A percentile compares a stretch with the other conserved stretches of the same genome.
phyloP scores from a whole-genome alignment of 1,139 yeast genomes.

The Diutina mesorugosa region DNA sequence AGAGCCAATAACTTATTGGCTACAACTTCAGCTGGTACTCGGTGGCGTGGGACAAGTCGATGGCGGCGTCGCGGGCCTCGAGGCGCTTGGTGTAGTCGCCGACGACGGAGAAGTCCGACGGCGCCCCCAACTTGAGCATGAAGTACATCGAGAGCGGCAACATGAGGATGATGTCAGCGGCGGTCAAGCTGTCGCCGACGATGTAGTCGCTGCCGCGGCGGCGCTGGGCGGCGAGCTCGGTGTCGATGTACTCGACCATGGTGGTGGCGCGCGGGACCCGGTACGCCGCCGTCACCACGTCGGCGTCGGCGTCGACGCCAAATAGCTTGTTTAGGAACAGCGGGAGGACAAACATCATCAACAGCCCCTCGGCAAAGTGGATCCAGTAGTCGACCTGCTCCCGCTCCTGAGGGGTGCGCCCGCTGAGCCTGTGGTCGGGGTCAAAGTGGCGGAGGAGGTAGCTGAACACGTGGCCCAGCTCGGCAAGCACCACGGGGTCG shows the following conservation, averaged over 20 bases:
- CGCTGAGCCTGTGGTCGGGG: constrained; percentile 4
- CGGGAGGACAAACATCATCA: constrained; percentile 7
- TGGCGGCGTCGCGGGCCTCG: neutral
- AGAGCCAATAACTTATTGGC: too few relatives aligned
- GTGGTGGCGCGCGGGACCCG: constrained; percentile 6
- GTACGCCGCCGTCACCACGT: constrained; percentile 7
- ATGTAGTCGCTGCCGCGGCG: constrained; percentile 29
- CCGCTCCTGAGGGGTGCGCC: constrained; percentile 5
- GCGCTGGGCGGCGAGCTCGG: constrained; percentile 17
- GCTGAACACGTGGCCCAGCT: constrained; percentile 7
- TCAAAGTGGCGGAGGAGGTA: constrained; percentile 7
- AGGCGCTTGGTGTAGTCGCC: neutral
- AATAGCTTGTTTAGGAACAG: constrained; percentile 6
- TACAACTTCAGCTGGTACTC: neutral
- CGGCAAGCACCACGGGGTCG: constrained; percentile 5
- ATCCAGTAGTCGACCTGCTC: constrained; percentile 7
- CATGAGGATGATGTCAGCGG: constrained; percentile 43
- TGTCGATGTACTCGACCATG: constrained; percentile 22
- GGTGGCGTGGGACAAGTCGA: neutral
- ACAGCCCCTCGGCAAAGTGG: constrained; percentile 9
- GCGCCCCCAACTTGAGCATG: neutral
- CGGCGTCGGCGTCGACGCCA: constrained; percentile 5
- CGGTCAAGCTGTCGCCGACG: constrained; percentile 42
- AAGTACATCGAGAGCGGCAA: constrained; percentile 17
- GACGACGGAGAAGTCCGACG: neutral